A percentile compares a stretch with the other conserved stretches of the same genome.
phyloP scores from a whole-genome alignment of 352 stramenopile genomes.

The Globisporangium heterothallicum region DNA sequence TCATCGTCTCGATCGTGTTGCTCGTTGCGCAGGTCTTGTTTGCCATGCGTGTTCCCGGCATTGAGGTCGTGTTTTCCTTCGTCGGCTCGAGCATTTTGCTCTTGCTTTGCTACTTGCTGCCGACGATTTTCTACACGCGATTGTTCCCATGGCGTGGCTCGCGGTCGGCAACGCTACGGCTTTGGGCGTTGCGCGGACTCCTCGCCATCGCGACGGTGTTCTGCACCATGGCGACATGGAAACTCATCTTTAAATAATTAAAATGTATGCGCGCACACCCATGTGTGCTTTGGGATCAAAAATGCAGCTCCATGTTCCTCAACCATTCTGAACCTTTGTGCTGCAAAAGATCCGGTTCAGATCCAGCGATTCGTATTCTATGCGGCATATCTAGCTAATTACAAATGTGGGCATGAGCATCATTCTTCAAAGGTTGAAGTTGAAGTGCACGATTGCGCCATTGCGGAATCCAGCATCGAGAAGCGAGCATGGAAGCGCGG shows the following conservation, averaged over 20 bases:
- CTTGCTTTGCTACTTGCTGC: conserved; percentile 71
- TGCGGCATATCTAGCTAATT: too few species aligned
- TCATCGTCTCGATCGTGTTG: conserved; percentile 33
- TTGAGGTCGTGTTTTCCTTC: conserved; percentile 74
- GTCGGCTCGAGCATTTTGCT: conserved; percentile 67
- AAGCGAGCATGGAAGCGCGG: conserved; percentile 4
- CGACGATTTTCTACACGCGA: conserved; percentile 47
- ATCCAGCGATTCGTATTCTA: too few species aligned
- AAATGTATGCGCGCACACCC: neutral
- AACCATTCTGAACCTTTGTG: too few species aligned
- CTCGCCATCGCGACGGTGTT: conserved; percentile 41
- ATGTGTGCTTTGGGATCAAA: neutral
- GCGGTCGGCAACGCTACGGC: conserved; percentile 16
- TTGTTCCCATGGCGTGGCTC: conserved; percentile 39
- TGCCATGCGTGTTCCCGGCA: conserved; percentile 46
- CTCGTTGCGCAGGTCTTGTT: conserved; percentile 42
- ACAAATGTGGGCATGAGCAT: conserved; percentile 9
- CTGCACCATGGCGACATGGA: conserved; percentile 51
- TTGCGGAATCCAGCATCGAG: conserved; percentile 6
- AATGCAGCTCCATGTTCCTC: too few species aligned
- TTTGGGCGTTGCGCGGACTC: conserved; percentile 25
- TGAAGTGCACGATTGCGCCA: conserved; percentile 1
- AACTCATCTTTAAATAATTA: conserved; percentile 21
- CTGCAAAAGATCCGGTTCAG: too few species aligned
- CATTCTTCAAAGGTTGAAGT: conserved; percentile 13